These are phyloP conservation scores for Agaricus subrufescens DNA, from an alignment of 768 basidiomycete genomes.

Conservation along the genomic window DNA sequence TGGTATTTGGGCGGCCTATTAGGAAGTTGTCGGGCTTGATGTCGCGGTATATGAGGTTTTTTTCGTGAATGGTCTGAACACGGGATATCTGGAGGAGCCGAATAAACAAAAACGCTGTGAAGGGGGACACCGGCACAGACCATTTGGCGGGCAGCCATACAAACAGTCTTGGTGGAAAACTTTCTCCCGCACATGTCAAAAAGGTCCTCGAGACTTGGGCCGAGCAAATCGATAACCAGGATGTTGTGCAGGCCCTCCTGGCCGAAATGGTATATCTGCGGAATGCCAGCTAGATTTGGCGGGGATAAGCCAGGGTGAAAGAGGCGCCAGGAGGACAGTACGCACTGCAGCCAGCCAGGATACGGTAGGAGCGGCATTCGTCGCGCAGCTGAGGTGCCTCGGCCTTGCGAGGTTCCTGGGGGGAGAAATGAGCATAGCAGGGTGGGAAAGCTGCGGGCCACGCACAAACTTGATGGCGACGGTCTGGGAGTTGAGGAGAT, in stretches of 20 bases:
- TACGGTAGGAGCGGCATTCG: constrained; percentile 96
- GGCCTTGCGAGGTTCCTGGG: constrained; percentile 83
- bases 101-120: constrained; percentile 7
- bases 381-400: constrained; percentile 98
- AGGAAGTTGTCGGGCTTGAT: constrained; percentile 99
- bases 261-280: constrained; percentile 99
- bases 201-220: constrained; percentile 93
- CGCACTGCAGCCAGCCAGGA: constrained; percentile 85
- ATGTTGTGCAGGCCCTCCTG: constrained; percentile 99
- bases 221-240: constrained; percentile 95
- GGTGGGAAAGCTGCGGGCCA: constrained; percentile 17
- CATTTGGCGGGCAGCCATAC: constrained; percentile 99
- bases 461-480: constrained; percentile 99
- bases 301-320: constrained; percentile 11
- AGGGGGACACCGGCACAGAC: constrained; percentile 32
- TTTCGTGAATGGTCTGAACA: constrained; percentile 98
- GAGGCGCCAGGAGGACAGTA: constrained; percentile 20
- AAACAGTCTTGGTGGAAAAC: constrained; percentile 97
- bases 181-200: constrained; percentile 99
- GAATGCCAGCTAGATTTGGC: constrained; percentile 73
- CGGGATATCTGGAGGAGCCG: constrained; percentile 64
- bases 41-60: constrained; percentile 98
- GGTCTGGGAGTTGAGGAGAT: constrained; percentile 95
- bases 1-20: constrained; percentile 90
- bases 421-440: constrained; percentile 9